Evolutionary conservation across 2,329 filamentous ascomycete species (phyloP).

Genomic region (Atkinsonella texensis): DNA sequence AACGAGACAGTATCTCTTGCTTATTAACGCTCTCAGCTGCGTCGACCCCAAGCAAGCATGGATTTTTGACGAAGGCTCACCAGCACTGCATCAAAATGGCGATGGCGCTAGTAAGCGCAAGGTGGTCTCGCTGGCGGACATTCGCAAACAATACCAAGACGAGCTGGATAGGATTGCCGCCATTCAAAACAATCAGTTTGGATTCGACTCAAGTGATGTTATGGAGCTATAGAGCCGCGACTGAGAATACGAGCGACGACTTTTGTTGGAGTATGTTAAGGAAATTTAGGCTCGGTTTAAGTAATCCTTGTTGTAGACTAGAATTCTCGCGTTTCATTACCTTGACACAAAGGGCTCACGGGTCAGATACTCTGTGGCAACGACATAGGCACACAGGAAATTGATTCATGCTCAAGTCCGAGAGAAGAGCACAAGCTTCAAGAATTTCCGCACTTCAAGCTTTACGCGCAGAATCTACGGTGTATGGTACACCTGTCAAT

Average conservation of each 20-base stretch:
- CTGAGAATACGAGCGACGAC: background rate
- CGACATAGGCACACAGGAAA: background rate
- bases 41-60: slow-evolving; percentile 73
- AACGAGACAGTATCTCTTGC: slow-evolving; percentile 68
- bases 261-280: background rate
- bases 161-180: slow-evolving; percentile 82
- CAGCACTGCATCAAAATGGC: slow-evolving; percentile 13
- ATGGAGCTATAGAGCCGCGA: slow-evolving; percentile 34
- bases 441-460: background rate
- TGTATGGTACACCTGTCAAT: background rate
- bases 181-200: slow-evolving; percentile 82
- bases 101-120: slow-evolving; percentile 43
- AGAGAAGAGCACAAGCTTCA: slow-evolving; percentile 9
- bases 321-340: background rate
- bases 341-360: slow-evolving; percentile 6
- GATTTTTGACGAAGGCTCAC: slow-evolving; percentile 40
- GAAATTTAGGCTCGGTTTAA: background rate
- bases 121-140: slow-evolving; percentile 74
- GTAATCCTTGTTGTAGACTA: background rate
- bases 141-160: slow-evolving; percentile 78
- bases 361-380: slow-evolving; percentile 18
- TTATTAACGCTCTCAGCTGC: slow-evolving; percentile 87
- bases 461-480: background rate
- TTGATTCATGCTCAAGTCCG: slow-evolving; percentile 10
- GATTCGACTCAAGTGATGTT: slow-evolving; percentile 46